Percentiles rank a stretch among this genome's conserved stretches.
phyloP scores from a whole-genome alignment of 345 rosid species.

The Mercurialis annua region DNA sequence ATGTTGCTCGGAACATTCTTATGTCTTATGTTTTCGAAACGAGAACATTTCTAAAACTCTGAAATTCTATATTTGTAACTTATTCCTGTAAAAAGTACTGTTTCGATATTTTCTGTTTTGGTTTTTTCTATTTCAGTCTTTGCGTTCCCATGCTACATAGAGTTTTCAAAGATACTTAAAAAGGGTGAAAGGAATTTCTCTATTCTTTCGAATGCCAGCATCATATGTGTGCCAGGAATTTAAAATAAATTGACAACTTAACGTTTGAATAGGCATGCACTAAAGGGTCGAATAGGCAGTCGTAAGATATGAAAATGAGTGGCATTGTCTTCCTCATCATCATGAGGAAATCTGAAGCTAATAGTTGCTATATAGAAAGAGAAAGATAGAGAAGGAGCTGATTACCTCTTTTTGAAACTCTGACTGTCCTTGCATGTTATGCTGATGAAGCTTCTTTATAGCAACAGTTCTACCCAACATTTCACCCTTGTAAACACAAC shows the following conservation, averaged over 20 bases:
- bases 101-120: too few species aligned
- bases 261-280: not conserved
- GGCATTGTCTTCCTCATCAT: not conserved
- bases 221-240: not conserved
- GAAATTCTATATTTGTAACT: too few species aligned
- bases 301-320: not conserved
- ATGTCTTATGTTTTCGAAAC: too few species aligned
- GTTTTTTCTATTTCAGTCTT: too few species aligned
- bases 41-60: too few species aligned
- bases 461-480: conserved; percentile 82
- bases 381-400: conserved; percentile 15
- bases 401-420: conserved; percentile 72
- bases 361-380: not conserved
- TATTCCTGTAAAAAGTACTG: too few species aligned
- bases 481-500: conserved; percentile 76
- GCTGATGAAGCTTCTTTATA: conserved; percentile 54
- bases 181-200: not conserved
- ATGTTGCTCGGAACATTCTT: too few species aligned
- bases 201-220: not conserved
- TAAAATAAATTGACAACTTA: not conserved
- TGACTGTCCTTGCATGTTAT: conserved; percentile 60
- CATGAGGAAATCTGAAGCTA: not conserved
- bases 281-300: not conserved
- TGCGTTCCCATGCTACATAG: too few species aligned
- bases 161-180: not conserved